Evolutionary conservation across 148 eudicot genomes (phyloP).

Genomic region (Camellia japonica): DNA sequence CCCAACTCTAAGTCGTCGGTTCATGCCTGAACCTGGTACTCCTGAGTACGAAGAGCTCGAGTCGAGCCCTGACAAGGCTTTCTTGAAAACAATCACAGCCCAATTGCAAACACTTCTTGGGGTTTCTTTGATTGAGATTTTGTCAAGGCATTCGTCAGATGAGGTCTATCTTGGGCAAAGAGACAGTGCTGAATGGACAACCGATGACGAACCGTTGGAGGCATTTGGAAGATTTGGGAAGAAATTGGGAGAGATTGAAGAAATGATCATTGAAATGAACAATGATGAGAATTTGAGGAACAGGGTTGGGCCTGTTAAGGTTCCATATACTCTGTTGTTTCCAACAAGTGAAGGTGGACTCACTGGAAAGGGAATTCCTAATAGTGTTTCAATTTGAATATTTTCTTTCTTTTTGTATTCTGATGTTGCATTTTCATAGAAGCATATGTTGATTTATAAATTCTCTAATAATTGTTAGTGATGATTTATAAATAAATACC

Average conservation of each 20-base stretch:
- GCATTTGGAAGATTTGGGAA: constrained; percentile 27
- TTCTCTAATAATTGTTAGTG: too few species aligned
- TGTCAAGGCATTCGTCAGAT: constrained; percentile 31
- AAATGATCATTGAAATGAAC: constrained; percentile 21
- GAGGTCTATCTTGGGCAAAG: constrained; percentile 32
- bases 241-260: constrained; percentile 23
- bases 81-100: constrained; percentile 31
- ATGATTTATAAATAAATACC: too few species aligned
- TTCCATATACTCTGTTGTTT: constrained; percentile 33
- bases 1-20: constrained; percentile 29
- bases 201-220: constrained; percentile 19
- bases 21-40: constrained; percentile 35
- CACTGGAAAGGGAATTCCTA: constrained; percentile 36
- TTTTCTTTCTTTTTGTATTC: neutral
- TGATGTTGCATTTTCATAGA: neutral
- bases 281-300: constrained; percentile 21
- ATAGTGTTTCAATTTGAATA: constrained; percentile 29
- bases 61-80: constrained; percentile 25
- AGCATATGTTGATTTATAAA: too few species aligned
- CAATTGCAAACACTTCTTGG: constrained; percentile 33
- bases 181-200: constrained; percentile 30
- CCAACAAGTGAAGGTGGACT: constrained; percentile 32
- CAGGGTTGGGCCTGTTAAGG: constrained; percentile 33
- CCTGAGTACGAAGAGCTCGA: constrained; percentile 31
- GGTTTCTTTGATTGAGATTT: constrained; percentile 27